Evolutionary conservation across 148 eudicot genomes (phyloP), one percentile per base, ranked within the genome.

Genomic region (Rhododendron henanense): DNA sequence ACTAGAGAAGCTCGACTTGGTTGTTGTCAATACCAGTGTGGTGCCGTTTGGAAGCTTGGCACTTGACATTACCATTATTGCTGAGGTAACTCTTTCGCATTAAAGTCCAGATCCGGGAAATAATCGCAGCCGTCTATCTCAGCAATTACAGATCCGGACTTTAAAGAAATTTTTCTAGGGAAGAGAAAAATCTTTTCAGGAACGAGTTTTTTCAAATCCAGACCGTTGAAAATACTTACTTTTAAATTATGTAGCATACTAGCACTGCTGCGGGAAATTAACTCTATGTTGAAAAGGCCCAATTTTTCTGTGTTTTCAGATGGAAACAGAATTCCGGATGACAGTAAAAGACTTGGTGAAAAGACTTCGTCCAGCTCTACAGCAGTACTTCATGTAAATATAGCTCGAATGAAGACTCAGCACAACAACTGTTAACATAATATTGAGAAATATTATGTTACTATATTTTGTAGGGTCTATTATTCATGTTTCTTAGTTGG

Each of bases 1-100:
- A 33, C 69, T 91, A 10, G 93, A 91, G 86, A 85, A 67, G 78
- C 88, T 89, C 51, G 69, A 90, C n/a, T 85, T 91, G 55, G 83
- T 15, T n/a, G 83, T 91, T 65, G 53, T 85, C 78, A 87, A 78
- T 13, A 85, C 35, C 18, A 89, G 85, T 75, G 87, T 87, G 55
- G 84, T 83, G 37, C 90, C 89, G 0, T 89, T 90, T 57, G 90
- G 90, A 15, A 39, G 41, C 48, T 37, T 57, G 71, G 75, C 82
- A 21, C 37, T 85, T 37, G 87, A 85, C 41, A 69, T 85, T 4
- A 85, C 87, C 21, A 15, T 85, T 57, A 73, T 85, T 50, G 83
- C 87, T 7, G 77, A 85, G 87, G 87, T 85, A 85, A 55, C 28
- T 41, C 45, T 65, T 65, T 65, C n/a, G 1, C 0, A 65, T 2